Conservation (phyloP, 2,329 filamentous ascomycete species). For the Diplodia seriata region DNA sequence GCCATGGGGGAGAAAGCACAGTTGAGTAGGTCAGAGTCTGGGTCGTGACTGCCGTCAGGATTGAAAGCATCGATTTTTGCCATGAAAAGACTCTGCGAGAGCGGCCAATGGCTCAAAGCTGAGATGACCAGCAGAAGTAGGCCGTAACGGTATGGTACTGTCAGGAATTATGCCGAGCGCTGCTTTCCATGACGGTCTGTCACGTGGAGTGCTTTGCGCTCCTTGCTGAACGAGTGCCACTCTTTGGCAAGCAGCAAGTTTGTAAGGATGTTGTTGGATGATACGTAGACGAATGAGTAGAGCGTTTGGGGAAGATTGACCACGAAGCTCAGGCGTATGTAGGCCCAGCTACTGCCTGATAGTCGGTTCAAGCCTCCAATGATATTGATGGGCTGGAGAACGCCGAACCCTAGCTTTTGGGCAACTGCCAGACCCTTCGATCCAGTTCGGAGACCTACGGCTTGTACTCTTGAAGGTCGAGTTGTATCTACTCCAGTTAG, state of each 20-base stretch:
- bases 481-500: too few relatives aligned
- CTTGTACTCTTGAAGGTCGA: too few relatives aligned
- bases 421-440: too few relatives aligned
- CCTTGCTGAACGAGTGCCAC: conserved; percentile 44
- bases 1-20: neutral
- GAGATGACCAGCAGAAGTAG: neutral
- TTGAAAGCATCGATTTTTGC: neutral
- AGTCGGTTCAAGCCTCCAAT: too few relatives aligned
- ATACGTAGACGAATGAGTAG: conserved; percentile 56
- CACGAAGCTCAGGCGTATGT: too few relatives aligned
- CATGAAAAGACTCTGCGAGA: neutral
- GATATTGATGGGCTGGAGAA: too few relatives aligned
- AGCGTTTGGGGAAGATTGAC: too few relatives aligned
- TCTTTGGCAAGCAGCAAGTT: conserved; percentile 57
- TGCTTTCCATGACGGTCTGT: neutral
- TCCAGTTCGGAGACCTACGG: too few relatives aligned
- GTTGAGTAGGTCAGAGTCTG: neutral
- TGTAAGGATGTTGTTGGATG: conserved; percentile 56
- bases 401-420: too few relatives aligned
- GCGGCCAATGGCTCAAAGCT: neutral
- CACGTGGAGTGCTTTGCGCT: neutral
- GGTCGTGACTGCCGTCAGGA: neutral
- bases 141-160: neutral
- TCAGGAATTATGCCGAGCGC: neutral
- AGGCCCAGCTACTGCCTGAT: too few relatives aligned